Evolutionary conservation across 768 basidiomycete species (phyloP).

Genomic region (Cystofilobasidium bisporidii): DNA sequence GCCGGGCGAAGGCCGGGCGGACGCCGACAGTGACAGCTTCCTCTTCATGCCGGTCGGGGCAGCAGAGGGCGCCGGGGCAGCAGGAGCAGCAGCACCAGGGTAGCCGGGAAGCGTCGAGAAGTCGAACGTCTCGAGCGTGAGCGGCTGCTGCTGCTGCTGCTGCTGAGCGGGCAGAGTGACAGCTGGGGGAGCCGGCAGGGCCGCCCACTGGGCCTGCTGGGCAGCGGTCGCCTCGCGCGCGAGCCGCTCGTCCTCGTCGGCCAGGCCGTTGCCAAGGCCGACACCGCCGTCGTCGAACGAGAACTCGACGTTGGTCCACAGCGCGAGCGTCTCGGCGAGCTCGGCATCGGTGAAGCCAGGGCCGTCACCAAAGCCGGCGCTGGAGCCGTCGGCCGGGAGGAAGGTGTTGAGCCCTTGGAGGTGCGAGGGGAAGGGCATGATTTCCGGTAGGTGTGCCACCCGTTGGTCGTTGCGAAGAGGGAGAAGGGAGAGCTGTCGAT

Average conservation of each 20-base stretch:
- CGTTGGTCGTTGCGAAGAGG: neutral
- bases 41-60: conserved; percentile 32
- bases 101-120: neutral
- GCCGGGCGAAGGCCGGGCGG: conserved; percentile 21
- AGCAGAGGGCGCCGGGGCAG: too few species aligned
- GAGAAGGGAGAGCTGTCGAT: too few species aligned
- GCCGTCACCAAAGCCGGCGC: neutral
- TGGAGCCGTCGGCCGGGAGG: neutral
- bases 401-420: conserved; percentile 24
- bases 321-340: conserved; percentile 24
- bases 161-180: neutral
- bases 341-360: conserved; percentile 15
- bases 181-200: neutral
- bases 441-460: neutral
- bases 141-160: conserved; percentile 1
- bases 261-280: conserved; percentile 7
- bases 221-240: conserved; percentile 5
- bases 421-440: conserved; percentile 12
- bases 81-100: conserved; percentile 33
- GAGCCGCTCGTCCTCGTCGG: conserved; percentile 23
- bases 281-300: conserved; percentile 26
- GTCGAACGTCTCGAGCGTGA: conserved; percentile 4
- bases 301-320: conserved; percentile 28
- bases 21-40: conserved; percentile 35
- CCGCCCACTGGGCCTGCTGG: conserved; percentile 4